Percentiles rank a stretch among this genome's conserved stretches.
These are phyloP conservation scores for Saccharomycopsis guyanensis DNA, from an alignment of 805 yeast species.

Conservation along the genomic window DNA sequence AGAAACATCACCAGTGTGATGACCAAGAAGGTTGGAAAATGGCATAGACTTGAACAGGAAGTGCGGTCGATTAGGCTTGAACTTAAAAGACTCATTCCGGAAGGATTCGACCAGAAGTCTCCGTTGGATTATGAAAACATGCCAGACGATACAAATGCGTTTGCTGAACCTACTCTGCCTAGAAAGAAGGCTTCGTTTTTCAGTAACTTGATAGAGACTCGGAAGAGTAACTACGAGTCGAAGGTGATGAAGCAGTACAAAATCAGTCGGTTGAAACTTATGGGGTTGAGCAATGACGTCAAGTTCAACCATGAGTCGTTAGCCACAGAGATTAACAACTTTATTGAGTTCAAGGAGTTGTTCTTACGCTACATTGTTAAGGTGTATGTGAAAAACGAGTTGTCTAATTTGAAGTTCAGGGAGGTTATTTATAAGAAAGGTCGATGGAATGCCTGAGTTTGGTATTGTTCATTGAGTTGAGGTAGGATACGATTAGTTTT, in stretches of 20 bases:
- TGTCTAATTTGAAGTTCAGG: constrained; percentile 25
- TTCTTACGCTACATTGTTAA: constrained; percentile 34
- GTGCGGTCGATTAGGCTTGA: constrained; percentile 29
- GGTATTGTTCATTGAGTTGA: too few species aligned
- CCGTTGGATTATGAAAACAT: constrained; percentile 25
- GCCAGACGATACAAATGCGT: constrained; percentile 21
- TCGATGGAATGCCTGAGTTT: too few species aligned
- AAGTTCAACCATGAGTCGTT: constrained; percentile 49
- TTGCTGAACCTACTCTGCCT: not conserved
- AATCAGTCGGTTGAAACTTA: constrained; percentile 35
- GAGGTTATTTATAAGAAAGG: not conserved
- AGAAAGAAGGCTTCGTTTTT: constrained; percentile 26
- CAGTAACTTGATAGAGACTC: constrained; percentile 41
- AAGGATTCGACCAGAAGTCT: constrained; percentile 19
- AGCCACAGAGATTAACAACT: constrained; percentile 57
- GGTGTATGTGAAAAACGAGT: constrained; percentile 27
- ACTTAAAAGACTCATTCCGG: constrained; percentile 23
- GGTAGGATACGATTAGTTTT: too few species aligned
- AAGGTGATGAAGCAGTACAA: constrained; percentile 34
- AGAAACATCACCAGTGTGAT: constrained; percentile 29
- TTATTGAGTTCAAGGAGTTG: constrained; percentile 41
- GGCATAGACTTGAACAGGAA: constrained; percentile 42
- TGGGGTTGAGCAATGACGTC: constrained; percentile 39
- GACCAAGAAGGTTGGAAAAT: constrained; percentile 30
- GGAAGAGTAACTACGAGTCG: constrained; percentile 40